Evolutionary conservation across 1,284 basidiomycete genomes (phyloP), one percentile per base, ranked within the genome.

Genomic region (Rhodotorula sp.): DNA sequence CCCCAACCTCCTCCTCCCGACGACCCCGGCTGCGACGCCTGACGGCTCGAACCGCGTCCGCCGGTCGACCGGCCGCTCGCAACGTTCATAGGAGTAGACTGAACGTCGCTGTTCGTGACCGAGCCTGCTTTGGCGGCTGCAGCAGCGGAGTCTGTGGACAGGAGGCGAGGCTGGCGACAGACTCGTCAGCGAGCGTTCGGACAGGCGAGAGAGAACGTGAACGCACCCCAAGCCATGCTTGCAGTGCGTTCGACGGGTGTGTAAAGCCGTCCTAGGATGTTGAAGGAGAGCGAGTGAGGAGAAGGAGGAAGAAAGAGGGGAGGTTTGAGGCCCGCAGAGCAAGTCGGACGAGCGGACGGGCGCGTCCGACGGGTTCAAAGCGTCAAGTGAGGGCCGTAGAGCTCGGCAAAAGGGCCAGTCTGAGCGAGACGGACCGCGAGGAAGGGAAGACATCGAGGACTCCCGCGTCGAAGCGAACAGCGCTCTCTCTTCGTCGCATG

Each of bases 211-310:
- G 57, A 10, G 44, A 28, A 15, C n/a, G 44, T 51, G 58, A 24
- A 48, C 46, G 40, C 48, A 59, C 64, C 58, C 64, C 64, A 65
- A 10, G 52, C 13, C 51, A 48, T 55, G 52, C 8, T 40, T 26
- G 13, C 22, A 20, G 22, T 13, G 26, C 20, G 54, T 13, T 20
- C 11, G 31, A 53, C 28, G 26, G 16, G 22, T 11, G 37, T 40
- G 55, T 5, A 28, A 30, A 53, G 28, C 15, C 22, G 46, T 13
- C 9, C 16, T 30, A 44, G 28, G 22, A 26, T n/a, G 9, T 28
- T 4, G 58, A 18, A 47, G 24, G 31, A 34, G 47, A 18, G 24
- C 16, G 9, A 40, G 30, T 28, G n/a, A 57, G 16, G 47, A 15
- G 26, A 58, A 64, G 28, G 31, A 56, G 61, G 53, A 31, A 59